Evolutionary conservation across 139 green algal genomes (phyloP).

Genomic region (Dunaliella sp.): DNA sequence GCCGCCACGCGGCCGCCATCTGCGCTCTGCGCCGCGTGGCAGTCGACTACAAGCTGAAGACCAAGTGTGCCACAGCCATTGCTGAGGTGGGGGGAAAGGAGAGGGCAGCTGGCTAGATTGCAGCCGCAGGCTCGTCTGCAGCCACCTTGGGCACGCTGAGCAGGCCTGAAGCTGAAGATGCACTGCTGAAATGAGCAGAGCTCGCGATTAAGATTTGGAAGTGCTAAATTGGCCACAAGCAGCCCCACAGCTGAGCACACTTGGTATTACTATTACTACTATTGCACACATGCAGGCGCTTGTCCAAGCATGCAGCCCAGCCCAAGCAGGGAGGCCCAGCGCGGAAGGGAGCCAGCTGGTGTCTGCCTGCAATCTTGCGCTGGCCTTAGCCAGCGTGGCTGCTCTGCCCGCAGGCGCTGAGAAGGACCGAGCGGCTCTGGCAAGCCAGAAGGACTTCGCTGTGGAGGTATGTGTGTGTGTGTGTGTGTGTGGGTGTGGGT

Average conservation of each 20-base stretch:
- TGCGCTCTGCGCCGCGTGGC: slow-evolving; percentile 2
- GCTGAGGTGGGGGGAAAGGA: slow-evolving; percentile 13
- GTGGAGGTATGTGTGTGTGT: not conserved
- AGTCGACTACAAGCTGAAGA: slow-evolving; percentile 5
- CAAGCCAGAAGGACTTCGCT: not conserved
- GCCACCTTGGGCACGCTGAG: too few relatives aligned
- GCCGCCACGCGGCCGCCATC: not conserved
- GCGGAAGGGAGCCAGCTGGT: not conserved
- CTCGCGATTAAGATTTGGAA: too few relatives aligned
- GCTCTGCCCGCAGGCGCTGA: not conserved
- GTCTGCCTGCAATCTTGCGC: not conserved
- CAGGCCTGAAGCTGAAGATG: too few relatives aligned
- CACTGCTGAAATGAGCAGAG: too few relatives aligned
- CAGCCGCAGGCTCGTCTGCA: too few relatives aligned
- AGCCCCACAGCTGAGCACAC: too few relatives aligned
- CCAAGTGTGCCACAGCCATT: not conserved
- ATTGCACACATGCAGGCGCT: too few relatives aligned
- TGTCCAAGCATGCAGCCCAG: too few relatives aligned
- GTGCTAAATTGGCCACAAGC: too few relatives aligned
- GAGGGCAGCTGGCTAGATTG: too few relatives aligned
- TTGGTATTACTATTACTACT: too few relatives aligned
- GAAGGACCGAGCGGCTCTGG: slow-evolving; percentile 8
- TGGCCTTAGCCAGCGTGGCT: not conserved
- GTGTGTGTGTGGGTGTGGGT: not conserved
- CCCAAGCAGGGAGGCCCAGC: not conserved